These are phyloP conservation scores for Botrytis medusae DNA, from an alignment of 2,329 filamentous ascomycete species.

Conservation along the genomic window DNA sequence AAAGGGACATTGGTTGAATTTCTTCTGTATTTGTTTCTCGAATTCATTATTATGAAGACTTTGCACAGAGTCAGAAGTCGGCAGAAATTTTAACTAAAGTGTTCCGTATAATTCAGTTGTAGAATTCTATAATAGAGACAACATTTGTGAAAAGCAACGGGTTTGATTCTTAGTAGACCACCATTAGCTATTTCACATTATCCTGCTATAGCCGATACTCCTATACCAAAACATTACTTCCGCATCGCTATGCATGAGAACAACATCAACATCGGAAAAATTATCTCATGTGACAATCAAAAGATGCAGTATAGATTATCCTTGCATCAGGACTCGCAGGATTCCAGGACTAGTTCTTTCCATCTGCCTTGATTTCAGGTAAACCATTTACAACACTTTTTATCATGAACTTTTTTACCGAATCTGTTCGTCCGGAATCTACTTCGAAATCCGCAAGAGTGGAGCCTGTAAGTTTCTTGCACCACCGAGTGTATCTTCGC, in stretches of 20 bases:
- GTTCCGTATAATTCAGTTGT: accelerated
- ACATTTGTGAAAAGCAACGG: neutral
- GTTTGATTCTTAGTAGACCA: neutral
- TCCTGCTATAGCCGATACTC: neutral
- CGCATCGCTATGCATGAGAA: neutral
- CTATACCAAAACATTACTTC: too few relatives aligned
- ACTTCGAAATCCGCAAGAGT: neutral
- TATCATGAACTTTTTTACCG: neutral
- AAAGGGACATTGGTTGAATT: accelerated
- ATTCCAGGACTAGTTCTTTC: neutral
- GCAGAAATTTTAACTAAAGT: neutral
- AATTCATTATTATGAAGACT: neutral
- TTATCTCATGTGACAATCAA: neutral
- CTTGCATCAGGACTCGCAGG: neutral
- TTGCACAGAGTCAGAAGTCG: accelerated
- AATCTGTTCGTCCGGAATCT: neutral
- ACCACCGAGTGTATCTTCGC: neutral
- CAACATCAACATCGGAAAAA: too few relatives aligned
- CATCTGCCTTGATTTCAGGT: neutral
- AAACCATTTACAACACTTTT: neutral
- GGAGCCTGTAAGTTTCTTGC: neutral
- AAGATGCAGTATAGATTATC: neutral
- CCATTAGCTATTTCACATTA: neutral
- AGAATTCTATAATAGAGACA: neutral
- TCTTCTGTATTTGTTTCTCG: neutral